Evolutionary conservation across 495 filamentous ascomycete genomes (phyloP).

Genomic region (Penicillium coprophilum): DNA sequence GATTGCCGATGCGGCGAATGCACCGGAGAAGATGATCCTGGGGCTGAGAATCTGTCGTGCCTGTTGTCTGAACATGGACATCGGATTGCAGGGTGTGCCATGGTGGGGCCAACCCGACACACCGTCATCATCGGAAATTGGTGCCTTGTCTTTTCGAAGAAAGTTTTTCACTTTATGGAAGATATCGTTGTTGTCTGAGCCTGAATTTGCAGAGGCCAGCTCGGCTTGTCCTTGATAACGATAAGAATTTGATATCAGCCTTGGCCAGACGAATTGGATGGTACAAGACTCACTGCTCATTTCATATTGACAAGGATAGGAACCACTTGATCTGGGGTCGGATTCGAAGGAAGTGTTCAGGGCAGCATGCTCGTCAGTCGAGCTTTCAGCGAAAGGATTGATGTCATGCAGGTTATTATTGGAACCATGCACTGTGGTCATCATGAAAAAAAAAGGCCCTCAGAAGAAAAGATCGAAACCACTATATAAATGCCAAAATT

Average conservation of each 20-base stretch:
- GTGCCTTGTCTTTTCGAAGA: not conserved
- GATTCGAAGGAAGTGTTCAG: slow-evolving; percentile 1
- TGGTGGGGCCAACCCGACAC: not conserved
- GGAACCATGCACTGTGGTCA: slow-evolving; percentile 7
- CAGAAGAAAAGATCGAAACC: not conserved
- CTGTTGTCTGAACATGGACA: slow-evolving; percentile 1
- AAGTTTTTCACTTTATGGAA: slow-evolving; percentile 6
- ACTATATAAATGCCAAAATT: not conserved
- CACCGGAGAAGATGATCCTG: slow-evolving; percentile 1
- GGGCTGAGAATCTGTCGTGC: not conserved
- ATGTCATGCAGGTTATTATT: slow-evolving; percentile 4
- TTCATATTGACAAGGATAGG: not conserved
- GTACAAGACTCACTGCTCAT: not conserved
- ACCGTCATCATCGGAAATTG: not conserved
- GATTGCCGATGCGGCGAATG: not conserved
- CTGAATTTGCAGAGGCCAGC: not conserved
- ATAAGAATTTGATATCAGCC: not conserved
- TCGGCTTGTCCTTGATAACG: not conserved
- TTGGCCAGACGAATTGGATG: not conserved
- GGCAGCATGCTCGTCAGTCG: slow-evolving; percentile 2
- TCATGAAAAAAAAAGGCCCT: slow-evolving; percentile 1
- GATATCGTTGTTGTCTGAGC: not conserved
- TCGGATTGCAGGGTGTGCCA: not conserved
- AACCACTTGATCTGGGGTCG: not conserved
- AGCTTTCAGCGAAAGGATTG: slow-evolving; percentile 2